phyloP scores from a whole-genome alignment of 768 basidiomycete genomes.

The Infundibulicybe gibba region DNA sequence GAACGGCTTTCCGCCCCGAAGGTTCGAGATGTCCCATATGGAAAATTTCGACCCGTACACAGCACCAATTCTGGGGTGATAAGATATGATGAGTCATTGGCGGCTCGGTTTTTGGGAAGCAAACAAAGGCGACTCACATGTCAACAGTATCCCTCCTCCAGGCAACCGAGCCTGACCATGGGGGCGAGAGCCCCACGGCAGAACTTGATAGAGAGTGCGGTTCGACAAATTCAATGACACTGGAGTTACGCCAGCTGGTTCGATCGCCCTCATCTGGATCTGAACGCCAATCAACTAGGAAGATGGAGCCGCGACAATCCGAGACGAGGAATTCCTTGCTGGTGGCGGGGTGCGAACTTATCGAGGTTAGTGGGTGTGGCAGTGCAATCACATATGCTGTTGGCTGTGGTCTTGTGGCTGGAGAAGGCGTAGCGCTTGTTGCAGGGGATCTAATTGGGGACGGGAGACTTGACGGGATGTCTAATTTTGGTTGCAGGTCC shows the following conservation, averaged over 20 bases:
- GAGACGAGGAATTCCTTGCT: conserved; percentile 80
- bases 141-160: conserved; percentile 72
- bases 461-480: conserved; percentile 35
- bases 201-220: conserved; percentile 58
- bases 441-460: conserved; percentile 24
- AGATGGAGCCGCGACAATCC: conserved; percentile 70
- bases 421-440: conserved; percentile 22
- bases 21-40: conserved; percentile 71
- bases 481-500: conserved; percentile 66
- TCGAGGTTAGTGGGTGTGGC: conserved; percentile 64
- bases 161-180: conserved; percentile 56
- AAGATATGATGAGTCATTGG: neutral
- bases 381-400: conserved; percentile 77
- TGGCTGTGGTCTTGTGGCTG: conserved; percentile 54
- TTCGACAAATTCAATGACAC: conserved; percentile 69
- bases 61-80: conserved; percentile 58
- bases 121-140: conserved; percentile 45
- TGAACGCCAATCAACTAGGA: conserved; percentile 80
- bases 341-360: conserved; percentile 66
- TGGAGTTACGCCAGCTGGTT: conserved; percentile 57
- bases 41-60: conserved; percentile 70
- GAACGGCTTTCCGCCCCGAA: conserved; percentile 72
- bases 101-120: too few species aligned
- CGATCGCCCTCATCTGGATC: conserved; percentile 55
- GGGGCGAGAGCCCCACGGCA: conserved; percentile 37